Evolutionary conservation across 1,139 yeast genomes (phyloP), one percentile per base, ranked within the genome.

Genomic region (Candida sanyaensis): DNA sequence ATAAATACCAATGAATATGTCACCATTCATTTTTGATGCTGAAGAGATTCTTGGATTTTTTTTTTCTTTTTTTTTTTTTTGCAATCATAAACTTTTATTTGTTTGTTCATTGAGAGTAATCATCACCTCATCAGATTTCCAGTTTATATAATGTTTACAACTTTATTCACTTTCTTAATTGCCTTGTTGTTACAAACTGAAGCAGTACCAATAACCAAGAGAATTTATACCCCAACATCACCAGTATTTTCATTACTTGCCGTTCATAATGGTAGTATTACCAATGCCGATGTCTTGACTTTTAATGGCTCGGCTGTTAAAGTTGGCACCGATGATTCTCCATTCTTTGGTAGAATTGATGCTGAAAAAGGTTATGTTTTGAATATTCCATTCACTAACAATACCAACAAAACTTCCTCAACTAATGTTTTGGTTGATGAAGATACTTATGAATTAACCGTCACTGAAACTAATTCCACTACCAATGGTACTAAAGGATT

Each of bases 161-260:
- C 48, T 36, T 46, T 46, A 27, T 29, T 46, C 17, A 41, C 48
- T 36, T 28, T 17, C 21, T 17, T 48, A 21, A 36, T 42, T 41
- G 43, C 42, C 7, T 46, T 42, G 28, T 30, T 47, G 32, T 31
- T 47, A 7, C 54, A 50, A 47, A 46, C 34, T 42, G 40, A 42
- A 43, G 55, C 55, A 12, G 42, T 39, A 7, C 71, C 73, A 13
- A 37, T 66, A n/a, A 41, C 46, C 39, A 64, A 65, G 50, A 55
- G 71, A 28, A 66, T 56, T 51, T 64, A 63, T 44, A 38, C 44
- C n/a, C 69, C 74, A 12, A 57, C 69, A 1, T 69, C 75, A n/a
- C 71, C 72, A 11, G 62, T 64, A 33, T 69, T 71, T 52, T 65
- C 73, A 11, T 61, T 71, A 37, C 66, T 70, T 53, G 75, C 76